Base-by-base conservation (phyloP, 2,329 filamentous ascomycete genomes). In the Aspergillus piperis region DNA sequence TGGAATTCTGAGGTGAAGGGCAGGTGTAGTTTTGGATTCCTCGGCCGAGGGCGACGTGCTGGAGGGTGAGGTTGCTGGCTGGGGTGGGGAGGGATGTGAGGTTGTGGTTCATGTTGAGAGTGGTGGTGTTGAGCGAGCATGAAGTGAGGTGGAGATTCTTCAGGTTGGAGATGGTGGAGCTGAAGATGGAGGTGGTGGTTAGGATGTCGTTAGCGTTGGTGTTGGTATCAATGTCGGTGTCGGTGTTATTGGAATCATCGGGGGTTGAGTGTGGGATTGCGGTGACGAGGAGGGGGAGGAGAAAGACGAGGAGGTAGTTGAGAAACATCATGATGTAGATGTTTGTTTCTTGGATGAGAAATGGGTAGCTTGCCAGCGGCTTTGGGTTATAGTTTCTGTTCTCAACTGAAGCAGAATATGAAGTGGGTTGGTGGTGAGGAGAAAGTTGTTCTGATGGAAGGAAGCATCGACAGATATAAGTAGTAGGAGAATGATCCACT, bases 1-100 rank as follows among this genome's bases (percentile, higher is more conserved):
- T 42, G 3, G 19, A 5, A 13, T 19, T 25, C 8, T 49, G 17
- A 30, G 66, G 64, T 38, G 73, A 65, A 2, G 65, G 52, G 63
- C 81, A 83, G 15, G 78, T 79, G 66, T 82, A 84, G 72, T 83
- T 83, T 62, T 84, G 81, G 11, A 79, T 81, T 41, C 82, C 82
- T 23, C 75, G 71, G 57, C 81, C 82, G 19, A 82, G 63, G 5
- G 77, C 77, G 53, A 83, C 68, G 62, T 79, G 76, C 59, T 80
- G 73, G 52, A 83, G 77, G 8, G 62, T 67, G 39, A 76, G 57
- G 17, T 64, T 64, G 6, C 57, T 41, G 3, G 70, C 65, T 8
- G 75, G 75, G 5, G 32, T 32, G 13, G 76, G 71, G 2, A 80
- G 71, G 4, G 64, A 3, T 39, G 17, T 50, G 11, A 58, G 38